These are phyloP conservation scores for Chlorella variabilis DNA, from an alignment of 163 green algal genomes.

Conservation along the genomic window DNA sequence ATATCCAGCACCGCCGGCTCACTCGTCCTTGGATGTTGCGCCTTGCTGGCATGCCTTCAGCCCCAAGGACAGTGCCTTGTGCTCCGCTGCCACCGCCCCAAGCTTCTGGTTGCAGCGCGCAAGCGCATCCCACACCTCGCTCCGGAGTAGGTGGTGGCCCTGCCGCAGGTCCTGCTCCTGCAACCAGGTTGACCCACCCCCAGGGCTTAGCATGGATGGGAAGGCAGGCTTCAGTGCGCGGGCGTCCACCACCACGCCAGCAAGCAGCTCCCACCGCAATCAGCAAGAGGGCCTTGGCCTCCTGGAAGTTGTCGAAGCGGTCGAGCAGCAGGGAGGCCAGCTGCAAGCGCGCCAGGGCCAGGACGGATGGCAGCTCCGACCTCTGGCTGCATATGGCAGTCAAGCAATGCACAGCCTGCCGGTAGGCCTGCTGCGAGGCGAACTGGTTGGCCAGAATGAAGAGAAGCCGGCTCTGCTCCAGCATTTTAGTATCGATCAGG, in stretches of 20 bases:
- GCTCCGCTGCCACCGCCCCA: conserved; percentile 20
- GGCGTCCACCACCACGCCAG: too few relatives aligned
- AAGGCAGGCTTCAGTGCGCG: too few relatives aligned
- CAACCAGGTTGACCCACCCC: too few relatives aligned
- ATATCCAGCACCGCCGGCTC: neutral
- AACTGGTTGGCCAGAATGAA: conserved; percentile 8
- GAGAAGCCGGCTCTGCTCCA: neutral
- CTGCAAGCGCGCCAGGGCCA: neutral
- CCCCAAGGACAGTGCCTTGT: conserved; percentile 9
- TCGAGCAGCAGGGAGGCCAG: conserved; percentile 23
- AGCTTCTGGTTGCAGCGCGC: conserved; percentile 35
- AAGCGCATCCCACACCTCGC: conserved; percentile 43
- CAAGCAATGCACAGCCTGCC: neutral
- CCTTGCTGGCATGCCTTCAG: conserved; percentile 26
- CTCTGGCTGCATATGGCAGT: neutral
- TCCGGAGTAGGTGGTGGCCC: conserved; percentile 36
- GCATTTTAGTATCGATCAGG: neutral
- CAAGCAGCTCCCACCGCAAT: too few relatives aligned
- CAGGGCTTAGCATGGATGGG: too few relatives aligned
- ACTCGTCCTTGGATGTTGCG: conserved; percentile 36
- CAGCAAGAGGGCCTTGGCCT: conserved; percentile 12
- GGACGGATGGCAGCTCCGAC: conserved; percentile 1
- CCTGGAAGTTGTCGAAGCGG: conserved; percentile 21
- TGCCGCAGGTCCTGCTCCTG: conserved; percentile 34
- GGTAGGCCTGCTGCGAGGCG: neutral